Evolutionary conservation across 371 early-diverging fungal species (phyloP), one percentile per base, ranked within the genome.

Genomic region (Phascolomyces articulosus): DNA sequence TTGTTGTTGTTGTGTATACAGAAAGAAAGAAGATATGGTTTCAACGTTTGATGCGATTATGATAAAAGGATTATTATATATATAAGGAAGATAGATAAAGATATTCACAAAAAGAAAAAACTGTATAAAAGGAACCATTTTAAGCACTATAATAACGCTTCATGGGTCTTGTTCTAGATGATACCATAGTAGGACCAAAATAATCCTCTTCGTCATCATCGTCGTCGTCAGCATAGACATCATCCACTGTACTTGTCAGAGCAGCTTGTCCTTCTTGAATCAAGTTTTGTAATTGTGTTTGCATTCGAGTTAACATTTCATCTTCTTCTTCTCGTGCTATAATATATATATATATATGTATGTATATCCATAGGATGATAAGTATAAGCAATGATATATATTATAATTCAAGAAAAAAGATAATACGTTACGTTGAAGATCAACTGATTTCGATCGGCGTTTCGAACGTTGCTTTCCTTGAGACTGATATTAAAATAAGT

Each of bases 191-290:
- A 34, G 34, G n/a, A n/a, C 11, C 34, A 34, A 34, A n/a, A n/a
- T n/a, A n/a, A 34, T 34, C 6, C 11, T 34, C 11, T 9, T 34
- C 47, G 23, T 24, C 4, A n/a, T 34, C 34, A 26, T 61, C 31
- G 1, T 51, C 28, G 6, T 61, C 40, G 20, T 61, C 40, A 27
- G 15, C 53, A 28, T 28, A 47, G 31, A 28, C 29, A 8, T n/a
- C n/a, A n/a, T 21, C 40, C 8, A 47, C 60, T 53, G 55, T 31
- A 20, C 56, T 66, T 26, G 55, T 66, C 40, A 64, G 47, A 31
- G 66, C 67, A n/a, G 57, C 62, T 24, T 62, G 62, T 4, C 64
- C 57, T 48, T 57, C 49, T 18, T 64, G 64, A 27, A 64, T 64
- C 26, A 64, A 23, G 23, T 44, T 48, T 28, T 64, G 40, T n/a